Conservation (phyloP, 2,329 filamentous ascomycete genomes). For the Colletotrichum liriopes region DNA sequence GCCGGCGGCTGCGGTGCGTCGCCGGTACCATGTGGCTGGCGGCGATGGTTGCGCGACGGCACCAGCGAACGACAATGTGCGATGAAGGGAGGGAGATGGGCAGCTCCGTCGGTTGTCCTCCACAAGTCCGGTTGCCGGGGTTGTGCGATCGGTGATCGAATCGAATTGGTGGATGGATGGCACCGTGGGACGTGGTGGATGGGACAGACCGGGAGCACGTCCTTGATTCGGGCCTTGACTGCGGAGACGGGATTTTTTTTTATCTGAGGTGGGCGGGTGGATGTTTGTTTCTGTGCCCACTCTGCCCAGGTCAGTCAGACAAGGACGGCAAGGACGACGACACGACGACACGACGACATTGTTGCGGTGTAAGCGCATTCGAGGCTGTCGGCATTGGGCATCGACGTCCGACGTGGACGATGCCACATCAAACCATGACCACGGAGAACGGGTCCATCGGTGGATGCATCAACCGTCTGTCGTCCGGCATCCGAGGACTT, state of each 20-base stretch:
- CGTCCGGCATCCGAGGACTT: not conserved
- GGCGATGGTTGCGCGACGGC: slow-evolving; percentile 19
- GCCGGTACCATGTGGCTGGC: slow-evolving; percentile 29
- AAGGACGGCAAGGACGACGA: slow-evolving; percentile 1
- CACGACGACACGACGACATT: slow-evolving; percentile 10
- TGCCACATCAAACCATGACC: not conserved
- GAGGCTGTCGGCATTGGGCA: not conserved
- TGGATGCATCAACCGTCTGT: not conserved
- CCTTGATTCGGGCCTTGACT: slow-evolving; percentile 26
- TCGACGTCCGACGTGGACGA: not conserved
- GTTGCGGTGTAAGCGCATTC: slow-evolving; percentile 28
- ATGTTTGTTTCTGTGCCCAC: slow-evolving; percentile 33
- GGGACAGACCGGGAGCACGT: slow-evolving; percentile 31
- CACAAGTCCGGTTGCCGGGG: slow-evolving; percentile 39
- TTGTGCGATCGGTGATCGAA: slow-evolving; percentile 38
- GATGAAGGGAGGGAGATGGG: slow-evolving; percentile 2
- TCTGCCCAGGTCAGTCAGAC: slow-evolving; percentile 12
- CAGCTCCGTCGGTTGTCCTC: slow-evolving; percentile 21
- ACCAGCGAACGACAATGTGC: not conserved
- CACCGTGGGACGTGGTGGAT: slow-evolving; percentile 1
- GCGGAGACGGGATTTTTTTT: slow-evolving; percentile 26
- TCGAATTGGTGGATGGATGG: slow-evolving; percentile 21
- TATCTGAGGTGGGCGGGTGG: slow-evolving; percentile 18
- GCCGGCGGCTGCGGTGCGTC: slow-evolving; percentile 24
- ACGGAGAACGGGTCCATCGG: not conserved